These are phyloP conservation scores for Davidsoniella virescens DNA, from an alignment of 2,329 filamentous ascomycete species.

Conservation along the genomic window DNA sequence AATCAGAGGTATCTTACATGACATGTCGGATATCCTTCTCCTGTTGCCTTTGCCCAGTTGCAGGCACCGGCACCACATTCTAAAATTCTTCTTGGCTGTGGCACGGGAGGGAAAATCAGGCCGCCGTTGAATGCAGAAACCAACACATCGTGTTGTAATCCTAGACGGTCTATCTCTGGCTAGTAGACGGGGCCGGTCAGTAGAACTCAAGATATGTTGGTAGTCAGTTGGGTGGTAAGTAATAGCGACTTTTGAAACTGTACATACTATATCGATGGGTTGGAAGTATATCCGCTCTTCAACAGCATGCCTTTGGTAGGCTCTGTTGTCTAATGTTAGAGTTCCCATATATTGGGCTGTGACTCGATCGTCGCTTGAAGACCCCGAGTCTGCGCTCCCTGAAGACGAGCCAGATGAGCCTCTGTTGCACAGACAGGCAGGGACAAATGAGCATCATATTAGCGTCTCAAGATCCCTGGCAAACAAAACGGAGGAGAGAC, in stretches of 20 bases:
- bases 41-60: slow-evolving; percentile 3
- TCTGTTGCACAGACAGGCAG: too few species aligned
- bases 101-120: neutral
- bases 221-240: neutral
- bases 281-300: slow-evolving; percentile 7
- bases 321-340: too few species aligned
- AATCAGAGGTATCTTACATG: neutral
- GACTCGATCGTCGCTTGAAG: too few species aligned
- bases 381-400: too few species aligned
- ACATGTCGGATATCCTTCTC: neutral
- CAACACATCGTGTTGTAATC: slow-evolving; percentile 4
- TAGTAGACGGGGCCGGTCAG: neutral
- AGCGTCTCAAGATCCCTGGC: too few species aligned
- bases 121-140: slow-evolving; percentile 1
- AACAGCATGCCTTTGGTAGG: slow-evolving; percentile 1
- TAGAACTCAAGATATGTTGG: too few species aligned
- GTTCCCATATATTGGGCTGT: too few species aligned
- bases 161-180: neutral
- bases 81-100: slow-evolving; percentile 1
- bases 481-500: too few species aligned
- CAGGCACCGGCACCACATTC: slow-evolving; percentile 11
- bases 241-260: neutral
- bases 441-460: too few species aligned
- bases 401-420: too few species aligned
- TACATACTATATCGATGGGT: slow-evolving; percentile 8